Evolutionary conservation across 306 rosid species (phyloP).

Genomic region (Senna tora): DNA sequence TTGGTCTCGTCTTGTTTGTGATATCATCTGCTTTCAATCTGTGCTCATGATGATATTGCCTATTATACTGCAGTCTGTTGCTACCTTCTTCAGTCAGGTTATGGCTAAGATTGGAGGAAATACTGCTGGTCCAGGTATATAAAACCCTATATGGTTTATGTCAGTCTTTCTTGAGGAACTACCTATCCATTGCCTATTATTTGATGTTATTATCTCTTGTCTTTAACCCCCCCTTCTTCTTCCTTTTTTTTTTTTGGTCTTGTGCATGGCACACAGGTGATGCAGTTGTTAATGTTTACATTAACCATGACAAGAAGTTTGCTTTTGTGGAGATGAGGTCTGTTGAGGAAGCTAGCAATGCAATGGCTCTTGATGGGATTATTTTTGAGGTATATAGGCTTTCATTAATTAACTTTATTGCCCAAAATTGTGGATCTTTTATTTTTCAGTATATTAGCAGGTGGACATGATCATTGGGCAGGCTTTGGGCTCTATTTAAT

Average conservation of each 20-base stretch:
- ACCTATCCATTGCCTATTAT: neutral
- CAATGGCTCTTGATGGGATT: slow-evolving; percentile 99
- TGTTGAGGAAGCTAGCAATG: slow-evolving; percentile 99
- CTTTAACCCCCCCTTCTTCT: neutral
- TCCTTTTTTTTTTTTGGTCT: neutral
- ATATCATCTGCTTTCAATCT: slow-evolving; percentile 14
- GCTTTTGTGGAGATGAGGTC: slow-evolving; percentile 99
- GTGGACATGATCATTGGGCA: neutral
- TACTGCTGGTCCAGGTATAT: slow-evolving; percentile 95
- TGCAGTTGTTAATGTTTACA: slow-evolving; percentile 97
- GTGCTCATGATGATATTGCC: neutral
- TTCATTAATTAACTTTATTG: neutral
- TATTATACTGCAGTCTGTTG: slow-evolving; percentile 84
- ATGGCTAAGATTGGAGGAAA: slow-evolving; percentile 98
- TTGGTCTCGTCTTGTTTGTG: slow-evolving; percentile 5
- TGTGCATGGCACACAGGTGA: slow-evolving; percentile 62
- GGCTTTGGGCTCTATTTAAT: neutral
- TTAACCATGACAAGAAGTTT: slow-evolving; percentile 97
- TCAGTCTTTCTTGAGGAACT: neutral
- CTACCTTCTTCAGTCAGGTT: slow-evolving; percentile 95
- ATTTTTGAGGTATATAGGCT: slow-evolving; percentile 75
- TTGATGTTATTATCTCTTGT: neutral
- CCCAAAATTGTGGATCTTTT: neutral
- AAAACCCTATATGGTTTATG: slow-evolving; percentile 5
- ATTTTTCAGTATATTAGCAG: neutral